These are phyloP conservation scores for Amaranthus palmeri DNA, from an alignment of 148 eudicot genomes.

Conservation along the genomic window DNA sequence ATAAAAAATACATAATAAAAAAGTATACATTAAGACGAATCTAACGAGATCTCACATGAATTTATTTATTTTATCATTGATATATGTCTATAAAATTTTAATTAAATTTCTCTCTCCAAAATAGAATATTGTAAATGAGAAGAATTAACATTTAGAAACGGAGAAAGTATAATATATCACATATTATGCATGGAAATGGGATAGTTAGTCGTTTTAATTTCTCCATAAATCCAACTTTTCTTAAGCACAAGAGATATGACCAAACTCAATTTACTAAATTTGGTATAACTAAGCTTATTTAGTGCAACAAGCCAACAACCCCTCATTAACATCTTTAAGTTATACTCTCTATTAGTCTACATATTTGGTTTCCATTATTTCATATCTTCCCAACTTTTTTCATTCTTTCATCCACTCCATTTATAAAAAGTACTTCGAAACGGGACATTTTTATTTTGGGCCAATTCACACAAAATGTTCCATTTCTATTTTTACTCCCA, in stretches of 20 bases:
- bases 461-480: too few species aligned
- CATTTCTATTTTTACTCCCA: too few species aligned
- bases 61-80: too few species aligned
- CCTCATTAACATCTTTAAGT: not conserved
- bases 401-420: not conserved
- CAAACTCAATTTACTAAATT: not conserved
- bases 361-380: not conserved
- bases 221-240: not conserved
- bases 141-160: not conserved
- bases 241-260: not conserved
- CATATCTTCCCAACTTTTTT: not conserved
- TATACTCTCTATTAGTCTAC: not conserved
- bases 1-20: too few species aligned
- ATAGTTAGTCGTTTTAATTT: not conserved
- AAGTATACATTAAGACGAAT: too few species aligned
- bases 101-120: too few species aligned
- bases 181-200: not conserved
- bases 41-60: too few species aligned
- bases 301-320: slow-evolving; percentile 28
- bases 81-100: too few species aligned
- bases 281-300: slow-evolving; percentile 8
- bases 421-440: too few species aligned
- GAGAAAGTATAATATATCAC: not conserved
- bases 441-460: too few species aligned
- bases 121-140: too few species aligned